Evolutionary conservation across 2,329 filamentous ascomycete species (phyloP).

Genomic region (Botryosphaeria dothidea): DNA sequence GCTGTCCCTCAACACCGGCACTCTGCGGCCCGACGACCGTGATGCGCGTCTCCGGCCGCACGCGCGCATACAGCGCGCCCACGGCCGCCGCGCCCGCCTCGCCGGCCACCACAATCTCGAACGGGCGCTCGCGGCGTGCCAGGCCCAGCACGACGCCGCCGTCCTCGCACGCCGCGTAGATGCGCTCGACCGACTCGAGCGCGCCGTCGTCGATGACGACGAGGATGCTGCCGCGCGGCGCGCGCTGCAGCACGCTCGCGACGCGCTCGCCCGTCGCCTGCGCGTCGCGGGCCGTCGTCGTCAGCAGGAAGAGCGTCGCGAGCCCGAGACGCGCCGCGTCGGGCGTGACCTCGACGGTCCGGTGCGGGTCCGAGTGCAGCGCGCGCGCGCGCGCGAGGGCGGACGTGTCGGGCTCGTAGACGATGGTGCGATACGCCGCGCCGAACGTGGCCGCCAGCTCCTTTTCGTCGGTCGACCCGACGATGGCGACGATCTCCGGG

Average conservation of each 20-base stretch:
- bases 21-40: neutral
- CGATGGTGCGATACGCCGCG: neutral
- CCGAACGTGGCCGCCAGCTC: neutral
- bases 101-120: neutral
- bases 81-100: neutral
- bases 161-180: neutral
- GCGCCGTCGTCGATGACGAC: neutral
- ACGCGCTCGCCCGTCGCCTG: neutral
- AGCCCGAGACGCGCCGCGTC: neutral
- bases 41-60: neutral
- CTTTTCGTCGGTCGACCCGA: neutral
- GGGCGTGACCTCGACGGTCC: neutral
- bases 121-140: constrained; percentile 20
- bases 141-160: neutral
- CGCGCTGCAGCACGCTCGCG: neutral
- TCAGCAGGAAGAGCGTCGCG: neutral
- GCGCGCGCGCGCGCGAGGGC: neutral
- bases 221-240: neutral
- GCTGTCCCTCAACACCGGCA: neutral
- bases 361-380: neutral
- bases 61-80: neutral
- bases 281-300: neutral
- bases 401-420: neutral
- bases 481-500: neutral
- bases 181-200: neutral